These are phyloP conservation scores for Exophiala mesophila DNA, from an alignment of 2,329 filamentous ascomycete genomes.

Conservation along the genomic window DNA sequence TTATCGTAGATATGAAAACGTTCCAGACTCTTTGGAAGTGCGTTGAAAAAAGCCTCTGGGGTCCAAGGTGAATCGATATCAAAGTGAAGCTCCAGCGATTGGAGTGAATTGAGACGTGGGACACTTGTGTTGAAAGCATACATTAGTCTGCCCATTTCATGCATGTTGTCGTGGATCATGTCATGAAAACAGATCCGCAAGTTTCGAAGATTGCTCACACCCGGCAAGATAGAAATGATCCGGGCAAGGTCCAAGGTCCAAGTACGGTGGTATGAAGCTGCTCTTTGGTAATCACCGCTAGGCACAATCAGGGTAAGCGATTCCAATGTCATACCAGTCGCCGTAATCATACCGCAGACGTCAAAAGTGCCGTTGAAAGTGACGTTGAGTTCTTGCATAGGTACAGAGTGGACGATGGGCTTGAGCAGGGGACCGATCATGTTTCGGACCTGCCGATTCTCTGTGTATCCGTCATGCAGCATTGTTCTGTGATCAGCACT, in stretches of 20 bases:
- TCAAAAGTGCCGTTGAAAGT: slow-evolving; percentile 14
- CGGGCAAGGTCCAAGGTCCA: not conserved
- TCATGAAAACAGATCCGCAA: slow-evolving; percentile 18
- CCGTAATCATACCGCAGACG: slow-evolving; percentile 1
- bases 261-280: not conserved
- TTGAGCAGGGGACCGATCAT: not conserved
- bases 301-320: slow-evolving; percentile 11
- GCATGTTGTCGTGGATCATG: slow-evolving; percentile 4
- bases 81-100: slow-evolving; percentile 22
- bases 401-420: not conserved
- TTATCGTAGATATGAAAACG: slow-evolving; percentile 16
- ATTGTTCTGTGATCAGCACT: slow-evolving; percentile 17
- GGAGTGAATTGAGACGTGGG: slow-evolving; percentile 7
- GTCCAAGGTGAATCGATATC: slow-evolving; percentile 11
- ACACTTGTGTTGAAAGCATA: slow-evolving; percentile 10
- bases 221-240: not conserved
- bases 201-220: slow-evolving; percentile 6
- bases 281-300: not conserved
- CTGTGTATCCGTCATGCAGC: slow-evolving; percentile 11
- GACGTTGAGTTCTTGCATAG: slow-evolving; percentile 17
- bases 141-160: slow-evolving; percentile 12
- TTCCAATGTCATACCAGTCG: slow-evolving; percentile 10
- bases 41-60: slow-evolving; percentile 15
- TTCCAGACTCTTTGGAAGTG: slow-evolving; percentile 14
- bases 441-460: not conserved